These are phyloP conservation scores for Aaosphaeria pasadenensis DNA, from an alignment of 2,329 filamentous ascomycete species.

Conservation along the genomic window DNA sequence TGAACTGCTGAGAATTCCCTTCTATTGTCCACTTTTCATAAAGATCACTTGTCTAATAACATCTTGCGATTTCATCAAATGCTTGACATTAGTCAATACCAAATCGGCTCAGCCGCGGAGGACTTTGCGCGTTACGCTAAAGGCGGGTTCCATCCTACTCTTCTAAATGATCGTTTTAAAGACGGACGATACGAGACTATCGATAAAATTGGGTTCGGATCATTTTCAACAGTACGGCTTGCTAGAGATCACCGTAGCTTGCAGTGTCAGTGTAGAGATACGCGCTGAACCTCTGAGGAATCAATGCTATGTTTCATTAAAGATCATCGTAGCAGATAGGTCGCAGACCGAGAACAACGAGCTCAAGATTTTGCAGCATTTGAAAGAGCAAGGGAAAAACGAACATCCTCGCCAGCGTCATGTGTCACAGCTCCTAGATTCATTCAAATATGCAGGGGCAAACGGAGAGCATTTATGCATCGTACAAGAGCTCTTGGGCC, in stretches of 20 bases:
- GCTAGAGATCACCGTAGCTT: slow-evolving; percentile 1
- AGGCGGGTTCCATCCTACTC: slow-evolving; percentile 10
- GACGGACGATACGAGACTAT: slow-evolving; percentile 9
- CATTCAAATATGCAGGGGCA: background rate
- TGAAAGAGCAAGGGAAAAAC: background rate
- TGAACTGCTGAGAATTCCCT: too few relatives aligned
- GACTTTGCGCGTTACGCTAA: slow-evolving; percentile 1
- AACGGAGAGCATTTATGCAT: background rate
- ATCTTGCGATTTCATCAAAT: too few relatives aligned
- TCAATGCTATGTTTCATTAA: background rate
- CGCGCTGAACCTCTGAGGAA: background rate
- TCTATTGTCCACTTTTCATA: too few relatives aligned
- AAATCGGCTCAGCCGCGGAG: background rate
- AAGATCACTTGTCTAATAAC: too few relatives aligned
- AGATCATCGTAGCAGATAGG: background rate
- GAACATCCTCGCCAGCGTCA: background rate
- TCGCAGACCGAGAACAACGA: background rate
- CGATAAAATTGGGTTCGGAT: slow-evolving; percentile 13
- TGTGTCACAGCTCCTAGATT: background rate
- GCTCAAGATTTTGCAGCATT: background rate
- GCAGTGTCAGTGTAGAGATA: background rate
- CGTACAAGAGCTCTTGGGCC: slow-evolving; percentile 2
- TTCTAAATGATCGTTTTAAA: slow-evolving; percentile 7
- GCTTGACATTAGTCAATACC: too few relatives aligned
- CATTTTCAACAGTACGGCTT: slow-evolving; percentile 13